phyloP scores from a whole-genome alignment of 768 basidiomycete genomes.

The Podaxis sp. region DNA sequence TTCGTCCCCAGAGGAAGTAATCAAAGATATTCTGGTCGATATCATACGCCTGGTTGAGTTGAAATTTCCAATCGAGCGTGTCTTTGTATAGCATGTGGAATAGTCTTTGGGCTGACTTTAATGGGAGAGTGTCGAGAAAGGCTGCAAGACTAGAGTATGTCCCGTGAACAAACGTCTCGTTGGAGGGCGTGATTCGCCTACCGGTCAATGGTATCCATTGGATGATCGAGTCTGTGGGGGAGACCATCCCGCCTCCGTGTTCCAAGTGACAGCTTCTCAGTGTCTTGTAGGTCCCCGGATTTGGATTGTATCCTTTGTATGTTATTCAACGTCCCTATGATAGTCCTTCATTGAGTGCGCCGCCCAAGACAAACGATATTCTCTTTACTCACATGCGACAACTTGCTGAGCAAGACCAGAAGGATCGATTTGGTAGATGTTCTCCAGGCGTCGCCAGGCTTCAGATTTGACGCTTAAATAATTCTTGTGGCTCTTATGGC shows the following conservation, averaged over 20 bases:
- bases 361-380: background rate
- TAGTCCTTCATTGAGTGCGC: background rate
- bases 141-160: slow-evolving; percentile 1
- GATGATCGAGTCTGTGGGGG: slow-evolving; percentile 31
- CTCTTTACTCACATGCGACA: background rate
- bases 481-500: slow-evolving; percentile 50
- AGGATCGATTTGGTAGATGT: slow-evolving; percentile 38
- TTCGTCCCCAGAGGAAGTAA: slow-evolving; percentile 43
- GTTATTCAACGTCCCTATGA: background rate
- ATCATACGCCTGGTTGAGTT: slow-evolving; percentile 29
- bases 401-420: slow-evolving; percentile 5
- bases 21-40: slow-evolving; percentile 33
- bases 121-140: slow-evolving; percentile 37
- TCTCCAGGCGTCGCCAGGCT: slow-evolving; percentile 51
- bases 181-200: slow-evolving; percentile 20
- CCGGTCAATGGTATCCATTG: slow-evolving; percentile 44
- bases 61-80: slow-evolving; percentile 42
- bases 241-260: slow-evolving; percentile 26
- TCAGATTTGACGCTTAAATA: slow-evolving; percentile 43
- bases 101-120: slow-evolving; percentile 49
- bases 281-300: background rate
- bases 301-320: slow-evolving; percentile 1
- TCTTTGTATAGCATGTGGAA: slow-evolving; percentile 46
- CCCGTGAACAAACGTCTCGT: background rate
- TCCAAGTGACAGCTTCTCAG: slow-evolving; percentile 13